phyloP scores from a whole-genome alignment of 495 filamentous ascomycete species.

The Bacidia rubella region DNA sequence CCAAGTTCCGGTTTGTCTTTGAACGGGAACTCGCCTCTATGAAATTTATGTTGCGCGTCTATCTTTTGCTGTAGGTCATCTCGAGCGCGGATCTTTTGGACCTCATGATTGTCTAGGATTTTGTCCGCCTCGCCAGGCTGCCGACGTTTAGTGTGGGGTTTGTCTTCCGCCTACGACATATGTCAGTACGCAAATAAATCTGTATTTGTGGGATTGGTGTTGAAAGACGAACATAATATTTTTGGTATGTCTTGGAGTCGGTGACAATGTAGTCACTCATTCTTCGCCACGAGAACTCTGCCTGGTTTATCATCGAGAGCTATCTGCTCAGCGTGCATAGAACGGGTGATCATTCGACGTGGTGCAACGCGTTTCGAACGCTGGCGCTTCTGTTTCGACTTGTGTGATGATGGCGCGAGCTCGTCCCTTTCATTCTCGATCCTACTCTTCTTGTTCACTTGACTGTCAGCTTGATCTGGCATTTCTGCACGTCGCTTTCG shows the following conservation, averaged over 20 bases:
- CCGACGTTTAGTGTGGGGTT: neutral
- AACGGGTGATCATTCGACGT: neutral
- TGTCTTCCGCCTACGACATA: neutral
- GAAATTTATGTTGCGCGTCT: neutral
- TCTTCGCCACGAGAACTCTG: neutral
- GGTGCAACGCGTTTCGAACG: neutral
- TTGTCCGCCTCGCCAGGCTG: neutral
- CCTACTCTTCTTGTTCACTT: too few species aligned
- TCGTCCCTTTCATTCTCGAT: too few species aligned
- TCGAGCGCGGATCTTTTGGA: neutral
- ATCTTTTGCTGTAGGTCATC: neutral
- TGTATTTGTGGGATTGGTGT: neutral
- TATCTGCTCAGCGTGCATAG: neutral
- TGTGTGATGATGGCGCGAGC: too few species aligned
- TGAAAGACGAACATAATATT: neutral
- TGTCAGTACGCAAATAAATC: neutral
- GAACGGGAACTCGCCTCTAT: neutral
- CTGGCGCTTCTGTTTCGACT: too few species aligned
- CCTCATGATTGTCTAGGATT: neutral
- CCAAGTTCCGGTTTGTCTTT: neutral
- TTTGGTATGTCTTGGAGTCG: neutral
- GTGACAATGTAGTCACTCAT: neutral
- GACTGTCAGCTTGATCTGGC: too few species aligned
- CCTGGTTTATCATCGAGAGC: neutral
- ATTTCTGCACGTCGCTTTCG: too few species aligned